phyloP scores from a whole-genome alignment of 176 grass and related monocot species.

The Pontederia paniculata region DNA sequence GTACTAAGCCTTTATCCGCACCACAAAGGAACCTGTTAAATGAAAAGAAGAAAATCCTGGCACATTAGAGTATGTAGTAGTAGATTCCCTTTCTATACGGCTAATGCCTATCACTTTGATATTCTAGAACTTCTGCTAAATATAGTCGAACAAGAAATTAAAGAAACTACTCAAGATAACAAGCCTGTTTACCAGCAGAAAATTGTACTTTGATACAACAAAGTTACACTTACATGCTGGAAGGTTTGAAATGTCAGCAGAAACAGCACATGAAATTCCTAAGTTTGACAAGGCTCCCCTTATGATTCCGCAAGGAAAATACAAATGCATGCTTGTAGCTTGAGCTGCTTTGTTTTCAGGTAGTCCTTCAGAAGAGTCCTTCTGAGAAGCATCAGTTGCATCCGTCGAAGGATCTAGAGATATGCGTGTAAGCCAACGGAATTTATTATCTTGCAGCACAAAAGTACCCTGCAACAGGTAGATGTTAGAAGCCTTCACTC shows the following conservation, averaged over 20 bases:
- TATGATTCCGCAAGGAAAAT: constrained; percentile 89
- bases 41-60: neutral
- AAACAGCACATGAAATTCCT: constrained; percentile 66
- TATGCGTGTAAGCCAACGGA: constrained; percentile 75
- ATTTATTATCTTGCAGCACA: constrained; percentile 86
- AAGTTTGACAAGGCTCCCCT: constrained; percentile 89
- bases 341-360: constrained; percentile 48
- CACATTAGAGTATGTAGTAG: neutral
- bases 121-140: too few species aligned
- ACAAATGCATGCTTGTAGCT: constrained; percentile 77
- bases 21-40: constrained; percentile 16
- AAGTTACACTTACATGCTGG: constrained; percentile 63
- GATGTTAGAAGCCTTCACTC: constrained; percentile 13
- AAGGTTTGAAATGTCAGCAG: constrained; percentile 78
- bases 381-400: constrained; percentile 19
- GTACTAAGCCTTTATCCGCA: constrained; percentile 11
- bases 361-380: neutral
- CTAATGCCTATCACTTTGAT: too few species aligned
- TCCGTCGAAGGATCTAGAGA: constrained; percentile 52
- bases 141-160: neutral
- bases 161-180: neutral
- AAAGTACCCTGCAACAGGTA: constrained; percentile 63
- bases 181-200: neutral
- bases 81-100: too few species aligned
- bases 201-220: neutral